Percentiles rank a stretch among this genome's conserved stretches.
These are phyloP conservation scores for Avena insularis DNA, from an alignment of 176 grass and related monocot species.

Conservation along the genomic window DNA sequence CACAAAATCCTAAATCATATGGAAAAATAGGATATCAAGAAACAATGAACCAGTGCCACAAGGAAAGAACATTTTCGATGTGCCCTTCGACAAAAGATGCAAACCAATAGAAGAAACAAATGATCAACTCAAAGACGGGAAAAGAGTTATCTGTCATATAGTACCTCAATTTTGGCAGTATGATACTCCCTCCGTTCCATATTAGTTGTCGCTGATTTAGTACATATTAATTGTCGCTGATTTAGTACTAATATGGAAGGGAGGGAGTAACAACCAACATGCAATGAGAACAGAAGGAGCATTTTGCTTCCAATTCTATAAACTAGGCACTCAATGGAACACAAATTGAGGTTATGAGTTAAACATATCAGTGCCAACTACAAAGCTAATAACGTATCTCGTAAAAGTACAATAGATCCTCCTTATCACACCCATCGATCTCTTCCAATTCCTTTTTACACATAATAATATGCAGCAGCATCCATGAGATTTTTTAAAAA, in stretches of 20 bases:
- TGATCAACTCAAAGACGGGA: not conserved
- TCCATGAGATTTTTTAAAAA: not conserved
- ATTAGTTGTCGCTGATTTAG: too few species aligned
- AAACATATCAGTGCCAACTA: conserved; percentile 33
- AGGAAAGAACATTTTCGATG: not conserved
- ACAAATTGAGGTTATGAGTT: not conserved
- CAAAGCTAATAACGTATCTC: not conserved
- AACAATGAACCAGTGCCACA: not conserved
- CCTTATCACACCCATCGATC: not conserved
- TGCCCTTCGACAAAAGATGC: not conserved
- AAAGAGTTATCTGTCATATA: not conserved
- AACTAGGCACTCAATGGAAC: not conserved
- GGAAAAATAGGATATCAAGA: not conserved
- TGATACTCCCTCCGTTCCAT: not conserved
- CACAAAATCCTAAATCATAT: not conserved
- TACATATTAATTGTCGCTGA: too few species aligned
- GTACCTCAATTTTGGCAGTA: conserved; percentile 28
- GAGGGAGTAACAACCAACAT: not conserved
- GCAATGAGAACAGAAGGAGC: conserved; percentile 21
- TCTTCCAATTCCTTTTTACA: conserved; percentile 4
- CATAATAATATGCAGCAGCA: conserved; percentile 33
- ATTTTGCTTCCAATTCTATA: conserved; percentile 1
- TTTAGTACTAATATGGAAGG: too few species aligned
- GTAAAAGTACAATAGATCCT: conserved; percentile 22
- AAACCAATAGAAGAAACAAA: not conserved